Percentiles rank a stretch among this genome's conserved stretches.
Conservation (phyloP, 805 yeast genomes). For the Ogataea glucozyma region DNA sequence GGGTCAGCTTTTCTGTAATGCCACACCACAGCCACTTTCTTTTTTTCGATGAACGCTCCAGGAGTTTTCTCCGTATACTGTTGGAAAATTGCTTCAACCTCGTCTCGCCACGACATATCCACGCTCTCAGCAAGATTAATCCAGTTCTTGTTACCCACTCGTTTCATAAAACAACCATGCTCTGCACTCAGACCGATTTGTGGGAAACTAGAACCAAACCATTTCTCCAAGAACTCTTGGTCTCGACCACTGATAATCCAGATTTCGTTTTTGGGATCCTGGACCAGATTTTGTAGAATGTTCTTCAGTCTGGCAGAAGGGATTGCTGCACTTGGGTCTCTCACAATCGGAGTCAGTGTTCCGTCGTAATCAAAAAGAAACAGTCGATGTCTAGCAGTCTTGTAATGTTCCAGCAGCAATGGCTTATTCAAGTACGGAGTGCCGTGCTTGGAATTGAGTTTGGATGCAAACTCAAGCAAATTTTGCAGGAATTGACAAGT, state of each 20-base stretch:
- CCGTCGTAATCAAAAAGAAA: slow-evolving; percentile 97
- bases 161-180: slow-evolving; percentile 94
- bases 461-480: slow-evolving; percentile 31
- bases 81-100: slow-evolving; percentile 71
- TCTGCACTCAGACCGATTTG: slow-evolving; percentile 88
- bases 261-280: slow-evolving; percentile 79
- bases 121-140: slow-evolving; percentile 74
- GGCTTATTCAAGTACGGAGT: slow-evolving; percentile 86
- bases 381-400: slow-evolving; percentile 62
- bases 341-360: slow-evolving; percentile 92
- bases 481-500: slow-evolving; percentile 59
- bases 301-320: slow-evolving; percentile 74
- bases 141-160: slow-evolving; percentile 69
- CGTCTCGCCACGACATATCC: slow-evolving; percentile 95
- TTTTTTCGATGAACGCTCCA: slow-evolving; percentile 82
- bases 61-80: slow-evolving; percentile 86
- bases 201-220: slow-evolving; percentile 71
- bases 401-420: slow-evolving; percentile 57
- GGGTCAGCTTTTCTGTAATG: slow-evolving; percentile 96
- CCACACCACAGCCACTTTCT: slow-evolving; percentile 96
- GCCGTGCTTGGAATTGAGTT: slow-evolving; percentile 47
- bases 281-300: slow-evolving; percentile 58
- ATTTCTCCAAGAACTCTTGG: slow-evolving; percentile 80
- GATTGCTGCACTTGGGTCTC: slow-evolving; percentile 97
- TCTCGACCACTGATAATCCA: slow-evolving; percentile 98